Evolutionary conservation across 176 grass and related monocot species (phyloP).

Genomic region (Triticum dicoccoides): DNA sequence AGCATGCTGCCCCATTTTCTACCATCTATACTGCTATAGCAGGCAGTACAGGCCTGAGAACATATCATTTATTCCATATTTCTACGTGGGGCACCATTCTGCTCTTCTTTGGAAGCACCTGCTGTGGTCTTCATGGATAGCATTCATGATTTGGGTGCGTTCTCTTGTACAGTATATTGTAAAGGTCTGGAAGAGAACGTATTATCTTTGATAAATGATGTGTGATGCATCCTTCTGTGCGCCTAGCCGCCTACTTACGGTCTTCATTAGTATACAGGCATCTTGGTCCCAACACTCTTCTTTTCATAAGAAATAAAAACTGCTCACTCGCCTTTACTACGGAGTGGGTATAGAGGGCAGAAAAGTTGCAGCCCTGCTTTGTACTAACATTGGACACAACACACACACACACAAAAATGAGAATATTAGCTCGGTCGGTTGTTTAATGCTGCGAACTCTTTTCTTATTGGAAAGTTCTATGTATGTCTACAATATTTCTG

Average conservation of each 20-base stretch:
- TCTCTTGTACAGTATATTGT: constrained; percentile 10
- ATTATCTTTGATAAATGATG: constrained; percentile 25
- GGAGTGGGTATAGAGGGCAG: constrained; percentile 31
- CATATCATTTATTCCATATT: not conserved
- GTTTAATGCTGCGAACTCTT: constrained; percentile 14
- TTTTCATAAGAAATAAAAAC: constrained; percentile 28
- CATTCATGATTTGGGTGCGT: constrained; percentile 21
- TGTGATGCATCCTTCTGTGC: constrained; percentile 1
- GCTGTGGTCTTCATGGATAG: not conserved
- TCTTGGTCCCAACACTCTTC: constrained; percentile 25
- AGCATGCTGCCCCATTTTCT: constrained; percentile 10
- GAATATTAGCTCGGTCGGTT: not conserved
- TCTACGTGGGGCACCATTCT: not conserved
- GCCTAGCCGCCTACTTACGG: not conserved
- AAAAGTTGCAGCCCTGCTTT: constrained; percentile 28
- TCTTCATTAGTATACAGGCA: constrained; percentile 28
- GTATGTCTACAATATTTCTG: constrained; percentile 25
- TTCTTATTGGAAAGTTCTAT: constrained; percentile 28
- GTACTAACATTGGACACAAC: constrained; percentile 4
- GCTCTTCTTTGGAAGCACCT: not conserved
- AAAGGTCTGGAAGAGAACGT: constrained; percentile 20
- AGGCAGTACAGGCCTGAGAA: not conserved
- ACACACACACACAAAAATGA: not conserved
- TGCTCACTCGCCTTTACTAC: not conserved
- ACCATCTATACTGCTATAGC: not conserved